A percentile compares a stretch with the other conserved stretches of the same genome.
Evolutionary conservation across 2,329 filamentous ascomycete species (phyloP).

Genomic region (Lachnellula subtilissima): DNA sequence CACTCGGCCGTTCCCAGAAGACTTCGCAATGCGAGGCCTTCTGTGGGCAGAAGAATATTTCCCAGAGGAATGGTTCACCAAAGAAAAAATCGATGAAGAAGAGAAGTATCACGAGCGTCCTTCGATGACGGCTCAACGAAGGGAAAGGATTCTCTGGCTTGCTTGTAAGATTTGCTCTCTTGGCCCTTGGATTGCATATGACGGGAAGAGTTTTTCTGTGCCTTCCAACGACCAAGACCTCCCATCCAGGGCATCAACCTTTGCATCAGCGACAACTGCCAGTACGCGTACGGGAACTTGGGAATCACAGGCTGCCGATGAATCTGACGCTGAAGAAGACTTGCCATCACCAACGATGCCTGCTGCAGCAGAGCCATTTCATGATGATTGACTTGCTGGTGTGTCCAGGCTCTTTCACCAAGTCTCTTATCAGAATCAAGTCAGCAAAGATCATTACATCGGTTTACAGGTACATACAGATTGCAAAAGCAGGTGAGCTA

Average conservation of each 20-base stretch:
- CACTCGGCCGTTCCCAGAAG: slow-evolving; percentile 26
- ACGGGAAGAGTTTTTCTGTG: slow-evolving; percentile 10
- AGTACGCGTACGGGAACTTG: slow-evolving; percentile 4
- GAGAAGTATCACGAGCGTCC: slow-evolving; percentile 26
- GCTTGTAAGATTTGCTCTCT: slow-evolving; percentile 13
- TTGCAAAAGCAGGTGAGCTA: too few relatives aligned
- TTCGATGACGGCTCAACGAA: slow-evolving; percentile 24
- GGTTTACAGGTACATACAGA: too few relatives aligned
- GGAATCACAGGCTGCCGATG: slow-evolving; percentile 7
- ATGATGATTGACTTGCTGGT: too few relatives aligned
- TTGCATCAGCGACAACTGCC: slow-evolving; percentile 9
- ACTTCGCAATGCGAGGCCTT: slow-evolving; percentile 27
- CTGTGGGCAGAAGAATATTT: slow-evolving; percentile 25
- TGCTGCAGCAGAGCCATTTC: slow-evolving; percentile 3
- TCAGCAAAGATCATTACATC: too few relatives aligned
- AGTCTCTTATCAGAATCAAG: too few relatives aligned
- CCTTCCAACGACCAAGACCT: neutral
- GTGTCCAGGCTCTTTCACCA: too few relatives aligned
- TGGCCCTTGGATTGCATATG: slow-evolving; percentile 15
- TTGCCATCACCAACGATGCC: slow-evolving; percentile 9
- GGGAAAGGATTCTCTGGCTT: slow-evolving; percentile 25
- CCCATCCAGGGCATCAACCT: slow-evolving; percentile 7
- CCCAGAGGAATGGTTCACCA: slow-evolving; percentile 23
- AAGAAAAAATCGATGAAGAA: slow-evolving; percentile 26
- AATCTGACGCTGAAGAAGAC: slow-evolving; percentile 16